Evolutionary conservation across 257 asterid genomes (phyloP), one percentile per base, ranked within the genome.

Genomic region (Verbena officinalis): DNA sequence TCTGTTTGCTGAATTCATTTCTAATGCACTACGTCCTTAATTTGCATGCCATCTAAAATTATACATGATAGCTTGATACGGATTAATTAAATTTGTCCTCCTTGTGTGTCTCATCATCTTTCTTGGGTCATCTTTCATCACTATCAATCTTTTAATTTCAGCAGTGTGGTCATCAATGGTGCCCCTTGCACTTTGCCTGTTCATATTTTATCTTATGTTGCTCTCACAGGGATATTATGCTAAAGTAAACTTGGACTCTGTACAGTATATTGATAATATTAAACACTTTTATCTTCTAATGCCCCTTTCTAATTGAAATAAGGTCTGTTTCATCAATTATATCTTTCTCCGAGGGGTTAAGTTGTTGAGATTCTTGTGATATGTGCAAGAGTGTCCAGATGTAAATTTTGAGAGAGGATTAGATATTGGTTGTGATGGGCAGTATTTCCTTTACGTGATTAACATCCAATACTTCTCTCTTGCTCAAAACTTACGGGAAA

Each of bases 91-190:
- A 46, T 9, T 62, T 23, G 16, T 44, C 24, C 59, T 31, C 30
- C 24, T n/a, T 22, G 38, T 50, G 34, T 36, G 21, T n/a, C 13
- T 5, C 9, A 24, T 36, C 42, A 40, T 14, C 38, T 36, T 48
- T 63, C 60, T 69, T 60, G 48, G 70, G 46, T 21, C 7, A 40
- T 52, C 51, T 27, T 55, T 65, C 46, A 22, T 20, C n/a, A 15
- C 20, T 50, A 39, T 58, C 45, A 57, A 24, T 38, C 20, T 40
- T 13, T 21, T 46, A 15, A 7, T 44, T 44, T 56, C 30, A 17
- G 15, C 15, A 9, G 40, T 38, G 50, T 58, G 19, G 22, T 12
- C 20, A 17, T 21, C 31, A 48, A 0, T 49, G 55, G 53, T 27
- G 33, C 24, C 14, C 59, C 11, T 62, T 71, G 33, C 54, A 14